A percentile compares a stretch with the other conserved stretches of the same genome.
These are phyloP conservation scores for Dactylellina sp. DNA, from an alignment of 2,329 filamentous ascomycete species.

Conservation along the genomic window DNA sequence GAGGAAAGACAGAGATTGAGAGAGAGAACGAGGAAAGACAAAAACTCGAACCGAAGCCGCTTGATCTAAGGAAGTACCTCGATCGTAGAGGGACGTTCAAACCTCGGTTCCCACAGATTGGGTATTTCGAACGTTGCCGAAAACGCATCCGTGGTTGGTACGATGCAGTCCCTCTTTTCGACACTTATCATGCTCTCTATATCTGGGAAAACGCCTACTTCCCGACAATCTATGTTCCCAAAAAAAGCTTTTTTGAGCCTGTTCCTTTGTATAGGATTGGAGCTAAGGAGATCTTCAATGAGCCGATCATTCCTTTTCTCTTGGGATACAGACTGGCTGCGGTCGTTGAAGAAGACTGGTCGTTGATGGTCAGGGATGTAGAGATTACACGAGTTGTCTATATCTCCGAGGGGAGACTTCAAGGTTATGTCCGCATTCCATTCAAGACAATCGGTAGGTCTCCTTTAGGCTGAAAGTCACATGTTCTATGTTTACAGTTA, in stretches of 20 bases:
- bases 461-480: not conserved
- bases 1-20: not conserved
- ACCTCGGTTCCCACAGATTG: conserved; percentile 15
- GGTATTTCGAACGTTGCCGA: conserved; percentile 29
- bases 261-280: not conserved
- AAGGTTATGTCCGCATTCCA: conserved; percentile 33
- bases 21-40: not conserved
- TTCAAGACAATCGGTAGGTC: conserved; percentile 41
- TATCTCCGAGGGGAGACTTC: conserved; percentile 19
- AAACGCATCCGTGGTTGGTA: conserved; percentile 46
- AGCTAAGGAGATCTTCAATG: not conserved
- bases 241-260: conserved; percentile 14
- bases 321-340: not conserved
- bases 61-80: conserved; percentile 16
- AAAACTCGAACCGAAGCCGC: not conserved
- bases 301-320: conserved; percentile 10
- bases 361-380: conserved; percentile 1
- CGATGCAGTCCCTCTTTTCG: conserved; percentile 17
- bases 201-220: conserved; percentile 53
- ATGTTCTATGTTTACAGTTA: not conserved
- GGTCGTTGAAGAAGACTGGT: conserved; percentile 8
- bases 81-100: conserved; percentile 20
- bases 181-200: conserved; percentile 27
- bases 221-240: conserved; percentile 36
- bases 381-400: conserved; percentile 7